Base-by-base conservation (phyloP, 2,329 filamentous ascomycete species). In the Fusarium caatingaense region DNA sequence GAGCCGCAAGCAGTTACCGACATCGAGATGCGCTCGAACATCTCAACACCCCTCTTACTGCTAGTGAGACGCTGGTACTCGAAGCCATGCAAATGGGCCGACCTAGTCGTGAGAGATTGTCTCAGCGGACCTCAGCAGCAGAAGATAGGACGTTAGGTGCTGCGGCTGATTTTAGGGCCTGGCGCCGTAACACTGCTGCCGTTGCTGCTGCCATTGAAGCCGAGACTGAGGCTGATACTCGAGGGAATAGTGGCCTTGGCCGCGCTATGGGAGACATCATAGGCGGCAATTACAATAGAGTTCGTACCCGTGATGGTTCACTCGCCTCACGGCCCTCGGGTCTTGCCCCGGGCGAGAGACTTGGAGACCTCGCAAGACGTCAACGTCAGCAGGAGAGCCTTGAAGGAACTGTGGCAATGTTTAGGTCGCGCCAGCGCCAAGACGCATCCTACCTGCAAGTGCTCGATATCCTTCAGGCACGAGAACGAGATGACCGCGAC, bases 81-180 rank as follows among this genome's bases (percentile, higher is more conserved):
- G 86, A 89, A 62, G 86, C 87, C 5, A 81, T 88, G 28, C 84
- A 87, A 64, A 82, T 82, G 30, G 84, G 86, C 54, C 84, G 87
- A 34, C 83, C 85, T 25, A 83, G 85, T 20, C 81, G 84, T 44
- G 85, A 87, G 57, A 77, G 84, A 74, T 64, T 75, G 50, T 68
- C 72, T 46, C 72, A 78, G 27, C 73, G 72, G 69, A 65, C 69
- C 2, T 25, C 44, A n/a, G 60, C 46, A 12, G 54, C 60, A 21
- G 72, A 75, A 9, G 67, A 70, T 23, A 63, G 72, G 15, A 48
- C 66, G 34, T 56, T 59, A 23, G 60, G 59, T 7, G 50, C 56
- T 23, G 44, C 51, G 4, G 63, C 60, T 8, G 40, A 60, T 10
- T 60, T 72, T 10, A 66, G 69, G 69, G 40, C 49, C 23, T 34